Evolutionary conservation across 2,329 filamentous ascomycete species (phyloP).

Genomic region (Cercospora brassicicola): DNA sequence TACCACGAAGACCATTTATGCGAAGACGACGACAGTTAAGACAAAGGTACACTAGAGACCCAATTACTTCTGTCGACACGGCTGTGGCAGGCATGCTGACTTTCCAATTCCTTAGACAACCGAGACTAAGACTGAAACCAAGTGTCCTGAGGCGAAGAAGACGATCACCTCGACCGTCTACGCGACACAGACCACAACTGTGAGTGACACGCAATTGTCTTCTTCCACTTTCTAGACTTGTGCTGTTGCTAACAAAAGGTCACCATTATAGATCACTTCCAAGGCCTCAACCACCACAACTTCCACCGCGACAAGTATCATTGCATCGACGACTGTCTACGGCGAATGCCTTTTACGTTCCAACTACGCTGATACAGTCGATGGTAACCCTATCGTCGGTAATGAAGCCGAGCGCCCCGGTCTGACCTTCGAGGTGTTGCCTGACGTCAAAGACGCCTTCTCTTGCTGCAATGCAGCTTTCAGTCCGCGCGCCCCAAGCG

Average conservation of each 20-base stretch:
- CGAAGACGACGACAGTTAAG: too few species aligned
- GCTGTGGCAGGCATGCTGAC: background rate
- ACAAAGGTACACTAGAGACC: too few species aligned
- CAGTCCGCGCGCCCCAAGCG: background rate
- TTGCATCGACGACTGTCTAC: too few species aligned
- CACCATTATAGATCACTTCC: background rate
- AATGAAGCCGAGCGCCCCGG: background rate
- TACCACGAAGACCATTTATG: background rate
- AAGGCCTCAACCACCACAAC: background rate
- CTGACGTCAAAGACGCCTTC: background rate
- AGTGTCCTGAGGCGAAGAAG: background rate
- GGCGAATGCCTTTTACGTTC: too few species aligned
- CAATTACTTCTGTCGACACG: background rate
- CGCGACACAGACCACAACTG: background rate
- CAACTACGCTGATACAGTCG: too few species aligned
- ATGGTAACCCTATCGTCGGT: background rate
- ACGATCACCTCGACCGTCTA: background rate
- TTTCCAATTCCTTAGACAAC: background rate
- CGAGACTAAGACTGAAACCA: background rate
- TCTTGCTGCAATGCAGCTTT: background rate
- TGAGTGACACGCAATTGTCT: background rate
- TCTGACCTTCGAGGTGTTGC: background rate
- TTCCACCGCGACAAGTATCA: background rate
- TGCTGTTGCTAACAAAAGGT: too few species aligned
- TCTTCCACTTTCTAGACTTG: too few species aligned